Evolutionary conservation across 495 filamentous ascomycete species (phyloP).

Genomic region (Penicillium manginii): DNA sequence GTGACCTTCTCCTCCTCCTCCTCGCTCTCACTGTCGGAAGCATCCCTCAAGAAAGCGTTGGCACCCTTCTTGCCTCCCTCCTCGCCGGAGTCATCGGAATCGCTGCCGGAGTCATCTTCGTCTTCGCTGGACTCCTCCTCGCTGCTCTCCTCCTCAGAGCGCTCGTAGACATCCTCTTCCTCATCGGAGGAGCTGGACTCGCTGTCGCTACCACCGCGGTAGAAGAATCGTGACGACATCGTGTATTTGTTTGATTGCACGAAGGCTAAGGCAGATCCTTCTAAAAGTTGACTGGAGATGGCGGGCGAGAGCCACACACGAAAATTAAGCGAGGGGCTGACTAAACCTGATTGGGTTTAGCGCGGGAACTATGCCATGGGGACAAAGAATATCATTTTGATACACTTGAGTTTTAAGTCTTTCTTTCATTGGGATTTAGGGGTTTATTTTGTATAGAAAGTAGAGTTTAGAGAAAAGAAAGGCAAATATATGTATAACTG

Average conservation of each 20-base stretch:
- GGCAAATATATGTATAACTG: neutral
- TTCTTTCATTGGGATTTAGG: too few species aligned
- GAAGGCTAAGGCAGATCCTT: conserved; percentile 34
- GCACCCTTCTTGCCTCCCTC: conserved; percentile 66
- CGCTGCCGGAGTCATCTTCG: conserved; percentile 36
- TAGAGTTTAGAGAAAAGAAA: neutral
- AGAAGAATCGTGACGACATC: conserved; percentile 89
- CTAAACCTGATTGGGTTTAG: conserved; percentile 44
- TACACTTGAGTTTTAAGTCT: neutral
- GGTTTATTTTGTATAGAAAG: too few species aligned
- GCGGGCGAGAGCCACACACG: conserved; percentile 51
- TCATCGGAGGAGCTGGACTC: conserved; percentile 73
- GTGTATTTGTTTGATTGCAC: conserved; percentile 35
- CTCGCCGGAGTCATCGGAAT: conserved; percentile 55
- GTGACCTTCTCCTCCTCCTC: conserved; percentile 82
- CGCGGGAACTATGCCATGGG: conserved; percentile 4
- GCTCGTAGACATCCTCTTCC: conserved; percentile 88
- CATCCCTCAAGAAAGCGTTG: conserved; percentile 79
- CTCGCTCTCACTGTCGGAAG: conserved; percentile 77
- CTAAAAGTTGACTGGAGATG: conserved; percentile 41
- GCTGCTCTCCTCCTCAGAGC: conserved; percentile 69
- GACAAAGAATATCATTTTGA: neutral
- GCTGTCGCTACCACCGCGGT: conserved; percentile 88
- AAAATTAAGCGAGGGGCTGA: conserved; percentile 57
- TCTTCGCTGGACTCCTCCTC: conserved; percentile 79